phyloP scores from a whole-genome alignment of 2,329 filamentous ascomycete genomes.

The Nothophoma quercina region DNA sequence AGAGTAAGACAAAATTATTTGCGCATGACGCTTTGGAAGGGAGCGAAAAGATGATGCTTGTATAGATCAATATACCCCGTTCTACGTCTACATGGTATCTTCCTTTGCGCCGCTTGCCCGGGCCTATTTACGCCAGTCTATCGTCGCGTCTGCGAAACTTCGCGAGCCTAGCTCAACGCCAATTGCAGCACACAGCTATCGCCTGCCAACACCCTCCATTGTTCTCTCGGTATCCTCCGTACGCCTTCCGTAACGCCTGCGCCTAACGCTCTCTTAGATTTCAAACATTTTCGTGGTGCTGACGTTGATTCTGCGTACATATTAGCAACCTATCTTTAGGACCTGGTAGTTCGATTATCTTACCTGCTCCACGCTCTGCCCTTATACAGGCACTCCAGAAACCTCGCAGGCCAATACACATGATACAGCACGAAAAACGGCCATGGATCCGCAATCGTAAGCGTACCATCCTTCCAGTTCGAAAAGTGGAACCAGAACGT shows the following conservation, averaged over 20 bases:
- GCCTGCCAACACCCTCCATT: too few relatives aligned
- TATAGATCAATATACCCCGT: conserved; percentile 20
- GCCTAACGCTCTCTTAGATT: not conserved
- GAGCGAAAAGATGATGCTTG: not conserved
- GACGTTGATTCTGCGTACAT: conserved; percentile 64
- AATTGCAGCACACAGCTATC: too few relatives aligned
- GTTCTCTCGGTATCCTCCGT: too few relatives aligned
- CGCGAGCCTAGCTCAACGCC: too few relatives aligned
- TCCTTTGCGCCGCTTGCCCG: not conserved
- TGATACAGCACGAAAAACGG: conserved; percentile 62
- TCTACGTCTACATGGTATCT: conserved; percentile 8
- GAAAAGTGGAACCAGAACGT: conserved; percentile 53
- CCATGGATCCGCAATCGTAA: conserved; percentile 57
- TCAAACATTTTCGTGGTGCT: conserved; percentile 69
- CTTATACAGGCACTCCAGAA: conserved; percentile 55
- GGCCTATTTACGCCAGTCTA: not conserved
- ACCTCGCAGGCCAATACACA: conserved; percentile 62
- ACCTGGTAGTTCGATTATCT: conserved; percentile 5
- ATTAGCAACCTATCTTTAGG: conserved; percentile 1
- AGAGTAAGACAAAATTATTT: conserved; percentile 23
- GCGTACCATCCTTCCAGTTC: conserved; percentile 60
- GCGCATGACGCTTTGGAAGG: too few relatives aligned
- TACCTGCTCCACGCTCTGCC: conserved; percentile 63
- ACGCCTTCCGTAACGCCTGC: too few relatives aligned
- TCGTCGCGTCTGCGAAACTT: too few relatives aligned